phyloP scores from a whole-genome alignment of 2,329 filamentous ascomycete genomes.

The Colletotrichum tropicale region DNA sequence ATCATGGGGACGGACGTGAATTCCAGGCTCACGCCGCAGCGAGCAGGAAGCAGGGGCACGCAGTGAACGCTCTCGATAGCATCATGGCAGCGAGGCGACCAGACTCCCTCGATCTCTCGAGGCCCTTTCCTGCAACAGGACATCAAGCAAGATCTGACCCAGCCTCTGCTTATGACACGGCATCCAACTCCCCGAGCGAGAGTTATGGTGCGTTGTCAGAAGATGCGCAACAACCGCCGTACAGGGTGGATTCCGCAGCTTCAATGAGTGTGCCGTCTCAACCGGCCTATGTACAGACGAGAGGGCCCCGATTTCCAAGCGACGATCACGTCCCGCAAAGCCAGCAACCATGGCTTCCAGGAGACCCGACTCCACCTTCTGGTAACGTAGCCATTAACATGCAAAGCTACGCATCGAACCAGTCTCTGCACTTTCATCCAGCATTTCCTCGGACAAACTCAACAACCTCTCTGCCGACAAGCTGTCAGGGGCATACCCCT shows the following conservation, averaged over 20 bases:
- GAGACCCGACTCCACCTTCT: not conserved
- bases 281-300: not conserved
- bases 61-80: slow-evolving; percentile 35
- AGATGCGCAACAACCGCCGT: not conserved
- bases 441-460: not conserved
- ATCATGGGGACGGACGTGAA: not conserved
- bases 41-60: not conserved
- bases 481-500: not conserved
- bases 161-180: not conserved
- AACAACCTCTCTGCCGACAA: not conserved
- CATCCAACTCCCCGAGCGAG: not conserved
- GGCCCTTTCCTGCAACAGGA: not conserved
- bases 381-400: not conserved
- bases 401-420: not conserved
- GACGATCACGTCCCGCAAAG: not conserved
- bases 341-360: not conserved
- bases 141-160: not conserved
- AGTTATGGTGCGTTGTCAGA: not conserved
- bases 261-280: not conserved
- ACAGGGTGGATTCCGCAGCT: not conserved
- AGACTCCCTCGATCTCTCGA: not conserved
- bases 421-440: not conserved
- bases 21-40: not conserved
- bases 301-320: not conserved
- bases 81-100: slow-evolving; percentile 40